These are phyloP conservation scores for Nephelium lappaceum DNA, from an alignment of 345 rosid genomes.

Conservation along the genomic window DNA sequence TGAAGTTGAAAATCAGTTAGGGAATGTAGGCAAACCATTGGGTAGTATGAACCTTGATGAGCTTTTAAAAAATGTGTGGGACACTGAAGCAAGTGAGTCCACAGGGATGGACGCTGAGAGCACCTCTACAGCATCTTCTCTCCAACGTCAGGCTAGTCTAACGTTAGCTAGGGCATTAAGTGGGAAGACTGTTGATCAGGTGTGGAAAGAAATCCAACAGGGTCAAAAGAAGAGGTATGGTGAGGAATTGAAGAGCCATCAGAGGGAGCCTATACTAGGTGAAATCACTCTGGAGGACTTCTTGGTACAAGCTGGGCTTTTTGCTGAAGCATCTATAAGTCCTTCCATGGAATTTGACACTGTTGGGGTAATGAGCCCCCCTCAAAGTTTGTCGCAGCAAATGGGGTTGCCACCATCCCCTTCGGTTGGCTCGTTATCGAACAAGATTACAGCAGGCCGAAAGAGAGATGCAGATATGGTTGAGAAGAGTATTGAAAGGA, in stretches of 20 bases:
- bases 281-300: constrained; percentile 70
- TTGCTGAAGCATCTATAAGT: constrained; percentile 40
- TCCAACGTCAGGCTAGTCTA: constrained; percentile 49
- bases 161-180: constrained; percentile 53
- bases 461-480: constrained; percentile 45
- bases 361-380: constrained; percentile 27
- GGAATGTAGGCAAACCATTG: constrained; percentile 49
- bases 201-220: constrained; percentile 60
- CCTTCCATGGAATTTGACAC: constrained; percentile 44
- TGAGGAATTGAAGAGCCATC: constrained; percentile 31
- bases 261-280: constrained; percentile 38
- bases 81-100: constrained; percentile 35
- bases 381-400: constrained; percentile 29
- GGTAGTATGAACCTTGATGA: constrained; percentile 66
- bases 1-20: constrained; percentile 49
- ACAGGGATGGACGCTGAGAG: constrained; percentile 27
- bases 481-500: constrained; percentile 56
- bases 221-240: constrained; percentile 49
- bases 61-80: constrained; percentile 53
- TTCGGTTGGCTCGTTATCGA: constrained; percentile 38
- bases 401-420: constrained; percentile 41
- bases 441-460: constrained; percentile 27
- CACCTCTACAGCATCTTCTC: constrained; percentile 30
- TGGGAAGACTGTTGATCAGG: constrained; percentile 62
- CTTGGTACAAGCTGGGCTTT: constrained; percentile 64